Base-by-base conservation (phyloP, 352 stramenopile species). In the Pythium guiyangense region DNA sequence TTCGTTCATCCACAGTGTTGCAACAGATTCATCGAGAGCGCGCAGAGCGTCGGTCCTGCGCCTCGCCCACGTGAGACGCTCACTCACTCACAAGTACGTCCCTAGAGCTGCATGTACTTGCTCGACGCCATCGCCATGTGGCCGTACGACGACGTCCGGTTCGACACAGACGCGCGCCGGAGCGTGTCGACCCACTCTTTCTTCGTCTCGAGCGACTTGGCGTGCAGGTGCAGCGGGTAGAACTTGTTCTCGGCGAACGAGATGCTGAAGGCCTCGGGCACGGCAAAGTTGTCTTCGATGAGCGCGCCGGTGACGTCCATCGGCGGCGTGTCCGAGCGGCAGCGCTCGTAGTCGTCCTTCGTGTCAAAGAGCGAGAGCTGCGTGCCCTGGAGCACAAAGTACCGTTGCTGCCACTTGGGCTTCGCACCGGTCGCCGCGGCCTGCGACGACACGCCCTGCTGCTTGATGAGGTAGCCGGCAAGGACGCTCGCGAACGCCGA, bases 331-430 rank as follows among this genome's bases (percentile, higher is more conserved):
- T 90, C 81, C 12, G 80, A 76, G 46, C 84, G 83, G 26, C 76
- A 86, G 49, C 85, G 83, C 60, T 92, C 79, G 62, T 92, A 94
- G 64, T 94, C 85, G 48, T 92, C 83, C 54, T 94, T 92, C 3
- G 83, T 93, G 54, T 92, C 83, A 64, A 88, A 94, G 39, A 90
- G 91, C 44, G 74, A 89, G 31, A 94, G 64, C 59, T 89, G 77
- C 26, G 69, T 67, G 27, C 84, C 85, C 66, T 92, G 78, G 15
- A 94, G 57, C 43, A 94, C 85, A 64, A 94, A 92, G 69, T 93
- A 94, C 12, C 83, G 83, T 63, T 93, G 85, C 68, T 93, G 81
- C 85, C 85, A 94, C 66, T 90, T 88, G n/a, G 73, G 70, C 25
- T 62, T 77, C 27, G 59, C 70, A 37, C 51, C 64, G 52, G 54